A percentile compares a stretch with the other conserved stretches of the same genome.
Conservation (phyloP, 2,329 filamentous ascomycete genomes). For the Elsinoe necatrix region DNA sequence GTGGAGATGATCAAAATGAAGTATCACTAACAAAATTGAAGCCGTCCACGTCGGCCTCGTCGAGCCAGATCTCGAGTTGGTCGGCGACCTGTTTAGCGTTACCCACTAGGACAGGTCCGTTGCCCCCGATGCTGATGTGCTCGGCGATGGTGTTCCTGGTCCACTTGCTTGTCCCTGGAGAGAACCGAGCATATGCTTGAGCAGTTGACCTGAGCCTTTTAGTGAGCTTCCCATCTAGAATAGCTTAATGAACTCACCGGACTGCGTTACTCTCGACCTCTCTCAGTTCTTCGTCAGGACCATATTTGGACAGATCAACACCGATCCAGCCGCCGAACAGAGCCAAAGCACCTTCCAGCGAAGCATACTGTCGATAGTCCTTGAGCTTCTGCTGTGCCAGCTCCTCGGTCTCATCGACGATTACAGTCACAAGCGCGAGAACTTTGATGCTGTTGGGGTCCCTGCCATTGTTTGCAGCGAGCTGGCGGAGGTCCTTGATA, state of each 20-base stretch:
- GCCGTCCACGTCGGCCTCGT: conserved; percentile 62
- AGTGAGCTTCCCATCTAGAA: background rate
- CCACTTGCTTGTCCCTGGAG: conserved; percentile 38
- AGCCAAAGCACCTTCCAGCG: conserved; percentile 57
- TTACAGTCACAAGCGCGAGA: conserved; percentile 58
- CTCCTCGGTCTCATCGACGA: conserved; percentile 57
- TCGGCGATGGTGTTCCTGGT: conserved; percentile 62
- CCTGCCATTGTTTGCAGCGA: conserved; percentile 46
- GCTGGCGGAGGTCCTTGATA: conserved; percentile 53
- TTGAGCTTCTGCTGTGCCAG: conserved; percentile 57
- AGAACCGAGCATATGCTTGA: conserved; percentile 7
- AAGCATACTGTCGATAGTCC: conserved; percentile 54
- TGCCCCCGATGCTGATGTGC: conserved; percentile 59
- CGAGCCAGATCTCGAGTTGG: conserved; percentile 57
- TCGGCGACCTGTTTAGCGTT: conserved; percentile 58
- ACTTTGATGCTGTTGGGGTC: conserved; percentile 58
- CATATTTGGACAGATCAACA: conserved; percentile 53
- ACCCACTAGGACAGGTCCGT: conserved; percentile 57
- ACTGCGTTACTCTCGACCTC: conserved; percentile 12
- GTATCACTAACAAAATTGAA: conserved; percentile 51
- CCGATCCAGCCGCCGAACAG: conserved; percentile 69
- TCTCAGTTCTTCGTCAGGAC: conserved; percentile 53
- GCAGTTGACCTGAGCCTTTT: background rate
- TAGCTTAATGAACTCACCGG: background rate
- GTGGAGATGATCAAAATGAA: background rate